phyloP scores from a whole-genome alignment of 129 eudicot genomes.

The Deinandra increscens region DNA sequence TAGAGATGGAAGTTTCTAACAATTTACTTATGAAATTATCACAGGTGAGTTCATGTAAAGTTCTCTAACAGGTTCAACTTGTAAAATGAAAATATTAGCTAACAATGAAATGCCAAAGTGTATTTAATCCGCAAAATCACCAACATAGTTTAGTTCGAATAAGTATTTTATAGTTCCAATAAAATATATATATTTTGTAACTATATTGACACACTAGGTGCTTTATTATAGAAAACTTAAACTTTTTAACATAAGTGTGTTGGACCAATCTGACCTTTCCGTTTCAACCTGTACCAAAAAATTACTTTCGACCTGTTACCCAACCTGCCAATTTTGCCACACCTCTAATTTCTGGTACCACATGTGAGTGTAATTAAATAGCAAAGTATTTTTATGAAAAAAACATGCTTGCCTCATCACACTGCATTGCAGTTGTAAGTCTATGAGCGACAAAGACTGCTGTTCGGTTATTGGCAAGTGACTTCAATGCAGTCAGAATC shows the following conservation, averaged over 20 bases:
- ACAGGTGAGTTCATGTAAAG: background rate
- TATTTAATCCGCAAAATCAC: background rate
- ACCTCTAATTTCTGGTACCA: background rate
- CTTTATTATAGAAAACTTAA: background rate
- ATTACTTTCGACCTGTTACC: background rate
- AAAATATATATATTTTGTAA: background rate
- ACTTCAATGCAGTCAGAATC: slow-evolving; percentile 77
- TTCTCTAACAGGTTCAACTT: background rate
- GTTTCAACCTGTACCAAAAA: background rate
- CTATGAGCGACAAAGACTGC: slow-evolving; percentile 93
- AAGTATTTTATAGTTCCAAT: background rate
- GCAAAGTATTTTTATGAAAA: background rate
- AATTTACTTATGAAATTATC: background rate
- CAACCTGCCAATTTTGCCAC: background rate
- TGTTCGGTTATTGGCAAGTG: slow-evolving; percentile 84
- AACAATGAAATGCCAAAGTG: background rate
- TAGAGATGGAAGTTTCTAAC: background rate
- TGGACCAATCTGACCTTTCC: background rate
- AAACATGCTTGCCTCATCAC: slow-evolving; percentile 63
- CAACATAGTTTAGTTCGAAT: background rate
- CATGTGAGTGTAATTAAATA: background rate
- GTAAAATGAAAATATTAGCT: background rate
- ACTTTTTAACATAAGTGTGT: background rate
- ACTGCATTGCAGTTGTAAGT: slow-evolving; percentile 99
- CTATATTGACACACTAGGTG: background rate